Evolutionary conservation across 176 grass and related monocot genomes (phyloP), one percentile per base, ranked within the genome.

Genomic region (Areca catechu): DNA sequence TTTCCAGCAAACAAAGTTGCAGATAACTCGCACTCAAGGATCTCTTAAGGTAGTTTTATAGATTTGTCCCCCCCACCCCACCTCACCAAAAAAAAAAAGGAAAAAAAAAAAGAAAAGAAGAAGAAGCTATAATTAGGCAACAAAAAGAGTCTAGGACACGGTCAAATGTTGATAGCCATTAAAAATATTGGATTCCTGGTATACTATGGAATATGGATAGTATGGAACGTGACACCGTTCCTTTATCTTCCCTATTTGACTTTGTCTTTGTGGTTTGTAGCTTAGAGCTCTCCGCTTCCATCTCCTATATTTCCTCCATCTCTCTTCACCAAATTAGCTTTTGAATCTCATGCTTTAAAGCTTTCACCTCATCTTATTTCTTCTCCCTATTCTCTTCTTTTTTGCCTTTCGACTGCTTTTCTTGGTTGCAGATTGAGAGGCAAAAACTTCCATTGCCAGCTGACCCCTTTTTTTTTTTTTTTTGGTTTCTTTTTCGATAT

Each of bases 251-350:
- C 53, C 4, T n/a, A 3, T 19, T 83, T 83, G 79, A 86, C 85
- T 4, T 48, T 53, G 63, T 86, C 72, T 95, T 20, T 54, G 70
- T 75, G 76, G 82, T 58, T 58, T 61, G 53, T 50, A 83, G 64
- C 12, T 54, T 53, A 51, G 65, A 51, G 2, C 53, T 2, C 6
- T 12, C 53, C 20, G 53, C 20, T 54, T 54, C 53, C 74, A 54
- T 9, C 19, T 56, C 85, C 89, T 77, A 83, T 67, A 73, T 66
- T 89, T 54, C 61, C 89, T 85, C 89, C 70, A 52, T 84, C 79
- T 51, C 18, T 50, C 2, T 21, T 48, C 22, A 54, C 77, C 37
- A 63, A 27, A 56, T 20, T 28, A 74, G 69, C 53, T 60, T 5
- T n/a, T 19, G 16, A 9, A 15, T 21, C 57, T 79, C 19, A 22